A percentile compares a stretch with the other conserved stretches of the same genome.
phyloP scores from a whole-genome alignment of 306 rosid species.

The Betula pendula region DNA sequence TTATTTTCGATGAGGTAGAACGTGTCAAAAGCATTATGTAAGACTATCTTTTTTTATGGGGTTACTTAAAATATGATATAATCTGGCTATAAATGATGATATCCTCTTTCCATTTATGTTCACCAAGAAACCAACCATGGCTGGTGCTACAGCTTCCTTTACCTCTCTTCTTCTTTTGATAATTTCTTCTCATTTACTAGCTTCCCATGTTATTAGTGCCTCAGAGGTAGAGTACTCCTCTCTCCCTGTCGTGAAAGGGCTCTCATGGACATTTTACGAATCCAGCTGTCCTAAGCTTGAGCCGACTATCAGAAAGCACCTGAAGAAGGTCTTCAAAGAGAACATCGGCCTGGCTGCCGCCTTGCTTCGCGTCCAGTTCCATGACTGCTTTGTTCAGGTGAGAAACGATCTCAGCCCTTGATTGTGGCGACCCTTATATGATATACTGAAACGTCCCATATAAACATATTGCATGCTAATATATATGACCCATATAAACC shows the following conservation, averaged over 20 bases:
- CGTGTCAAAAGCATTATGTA: too few relatives aligned
- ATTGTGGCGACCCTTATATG: too few relatives aligned
- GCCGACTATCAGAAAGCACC: conserved; percentile 45
- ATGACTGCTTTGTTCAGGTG: conserved; percentile 81
- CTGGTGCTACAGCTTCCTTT: not conserved
- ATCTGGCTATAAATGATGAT: not conserved
- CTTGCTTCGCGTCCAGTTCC: conserved; percentile 71
- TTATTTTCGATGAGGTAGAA: too few relatives aligned
- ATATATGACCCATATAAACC: too few relatives aligned
- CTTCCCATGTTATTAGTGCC: conserved; percentile 14
- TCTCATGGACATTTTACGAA: conserved; percentile 32
- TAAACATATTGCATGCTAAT: too few relatives aligned
- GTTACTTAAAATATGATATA: not conserved
- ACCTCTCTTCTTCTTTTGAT: conserved; percentile 22
- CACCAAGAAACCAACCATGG: conserved; percentile 4
- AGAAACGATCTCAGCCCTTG: not conserved
- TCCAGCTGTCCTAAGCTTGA: conserved; percentile 49
- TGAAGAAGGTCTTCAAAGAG: conserved; percentile 45
- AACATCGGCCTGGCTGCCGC: conserved; percentile 72
- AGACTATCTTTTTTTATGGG: too few relatives aligned
- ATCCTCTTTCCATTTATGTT: not conserved
- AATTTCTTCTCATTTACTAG: conserved; percentile 11
- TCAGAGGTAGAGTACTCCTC: conserved; percentile 24
- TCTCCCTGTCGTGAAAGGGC: conserved; percentile 27
- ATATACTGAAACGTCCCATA: too few relatives aligned